A percentile compares a stretch with the other conserved stretches of the same genome.
phyloP scores from a whole-genome alignment of 1,284 basidiomycete genomes.

The Schizophyllum amplum region DNA sequence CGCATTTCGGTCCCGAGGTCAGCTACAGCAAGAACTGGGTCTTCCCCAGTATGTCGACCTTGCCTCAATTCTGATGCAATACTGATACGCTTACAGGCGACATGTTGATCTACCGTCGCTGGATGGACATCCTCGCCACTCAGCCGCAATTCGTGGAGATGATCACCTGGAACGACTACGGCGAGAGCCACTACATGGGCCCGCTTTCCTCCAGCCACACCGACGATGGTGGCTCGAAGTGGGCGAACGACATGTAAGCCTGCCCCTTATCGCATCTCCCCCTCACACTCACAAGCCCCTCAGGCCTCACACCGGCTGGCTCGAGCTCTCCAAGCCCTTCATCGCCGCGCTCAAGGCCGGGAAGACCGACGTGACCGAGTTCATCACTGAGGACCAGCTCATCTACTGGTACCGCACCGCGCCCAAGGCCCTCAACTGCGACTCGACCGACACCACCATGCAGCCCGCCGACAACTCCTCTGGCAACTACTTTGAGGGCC shows the following conservation, averaged over 20 bases:
- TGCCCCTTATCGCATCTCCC: not conserved
- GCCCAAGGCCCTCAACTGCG: slow-evolving; percentile 14
- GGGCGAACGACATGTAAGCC: not conserved
- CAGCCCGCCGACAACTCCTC: slow-evolving; percentile 14
- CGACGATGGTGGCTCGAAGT: not conserved
- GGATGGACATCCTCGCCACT: slow-evolving; percentile 33
- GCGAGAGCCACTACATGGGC: slow-evolving; percentile 28
- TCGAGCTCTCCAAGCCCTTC: slow-evolving; percentile 18
- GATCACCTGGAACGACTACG: no score
- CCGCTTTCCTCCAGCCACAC: not conserved
- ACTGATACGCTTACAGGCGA: no score
- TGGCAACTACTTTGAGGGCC: slow-evolving; percentile 18
- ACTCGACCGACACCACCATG: slow-evolving; percentile 18
- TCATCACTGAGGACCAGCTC: slow-evolving; percentile 15
- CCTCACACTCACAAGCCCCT: no score
- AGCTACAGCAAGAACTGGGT: slow-evolving; percentile 25
- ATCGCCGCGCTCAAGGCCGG: slow-evolving; percentile 19
- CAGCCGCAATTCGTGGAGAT: slow-evolving; percentile 34
- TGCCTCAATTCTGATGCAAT: no score
- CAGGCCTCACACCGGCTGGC: slow-evolving; percentile 17
- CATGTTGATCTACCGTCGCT: slow-evolving; percentile 33
- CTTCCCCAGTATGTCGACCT: slow-evolving; percentile 23
- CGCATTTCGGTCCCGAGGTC: slow-evolving; percentile 27
- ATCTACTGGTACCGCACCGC: slow-evolving; percentile 19
- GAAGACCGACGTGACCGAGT: slow-evolving; percentile 8